Percentiles rank a stretch among this genome's conserved stretches.
These are phyloP conservation scores for Pleurotus djamor DNA, from an alignment of 768 basidiomycete genomes.

Conservation along the genomic window DNA sequence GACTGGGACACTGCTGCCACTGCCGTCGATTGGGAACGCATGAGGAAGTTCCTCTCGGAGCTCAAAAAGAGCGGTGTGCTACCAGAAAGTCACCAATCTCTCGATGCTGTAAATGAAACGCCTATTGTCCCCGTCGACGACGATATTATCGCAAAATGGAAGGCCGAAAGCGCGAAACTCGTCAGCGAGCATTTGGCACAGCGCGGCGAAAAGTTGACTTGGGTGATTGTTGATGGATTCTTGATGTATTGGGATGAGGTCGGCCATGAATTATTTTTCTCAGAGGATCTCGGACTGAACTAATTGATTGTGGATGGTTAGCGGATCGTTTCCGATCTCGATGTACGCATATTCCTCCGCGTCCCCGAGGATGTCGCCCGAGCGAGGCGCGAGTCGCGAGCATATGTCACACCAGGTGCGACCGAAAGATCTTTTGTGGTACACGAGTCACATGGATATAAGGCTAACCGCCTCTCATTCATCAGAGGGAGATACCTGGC, in stretches of 20 bases:
- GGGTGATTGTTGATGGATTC: neutral
- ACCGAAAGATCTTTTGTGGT: too few species aligned
- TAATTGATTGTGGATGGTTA: neutral
- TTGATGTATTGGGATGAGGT: slow-evolving; percentile 4
- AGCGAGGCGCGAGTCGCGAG: neutral
- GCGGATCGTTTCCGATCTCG: neutral
- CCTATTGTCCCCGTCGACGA: neutral
- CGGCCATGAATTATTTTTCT: neutral
- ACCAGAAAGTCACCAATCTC: neutral
- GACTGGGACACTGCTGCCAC: neutral
- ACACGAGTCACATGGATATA: neutral
- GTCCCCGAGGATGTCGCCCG: neutral
- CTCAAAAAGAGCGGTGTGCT: neutral
- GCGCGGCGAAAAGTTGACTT: neutral
- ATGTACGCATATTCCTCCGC: slow-evolving; percentile 1
- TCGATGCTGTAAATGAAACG: neutral
- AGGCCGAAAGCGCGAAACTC: neutral
- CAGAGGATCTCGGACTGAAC: too few species aligned
- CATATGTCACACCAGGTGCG: neutral
- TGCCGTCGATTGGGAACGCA: neutral
- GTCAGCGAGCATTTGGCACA: neutral
- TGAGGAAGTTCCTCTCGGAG: neutral
- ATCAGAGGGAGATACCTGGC: neutral
- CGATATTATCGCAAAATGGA: neutral
- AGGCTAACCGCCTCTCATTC: neutral